phyloP scores from a whole-genome alignment of 2,329 filamentous ascomycete genomes.

The Dactylellina sp. region DNA sequence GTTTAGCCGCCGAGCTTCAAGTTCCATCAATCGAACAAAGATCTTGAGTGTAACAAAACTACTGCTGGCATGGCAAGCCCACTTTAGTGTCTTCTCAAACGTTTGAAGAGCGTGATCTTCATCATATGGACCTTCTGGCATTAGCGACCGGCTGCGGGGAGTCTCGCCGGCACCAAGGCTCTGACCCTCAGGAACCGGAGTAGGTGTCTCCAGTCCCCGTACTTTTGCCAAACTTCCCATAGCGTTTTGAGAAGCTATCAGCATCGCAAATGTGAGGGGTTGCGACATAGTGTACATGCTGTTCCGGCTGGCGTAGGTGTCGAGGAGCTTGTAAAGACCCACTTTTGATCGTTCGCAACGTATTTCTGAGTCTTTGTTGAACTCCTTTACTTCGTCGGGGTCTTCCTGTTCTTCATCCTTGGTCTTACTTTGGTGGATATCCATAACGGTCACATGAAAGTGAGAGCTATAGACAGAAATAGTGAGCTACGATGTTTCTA shows the following conservation, averaged over 20 bases:
- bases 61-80: slow-evolving; percentile 35
- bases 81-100: slow-evolving; percentile 48
- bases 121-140: slow-evolving; percentile 31
- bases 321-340: slow-evolving; percentile 33
- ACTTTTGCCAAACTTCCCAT: slow-evolving; percentile 34
- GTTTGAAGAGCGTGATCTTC: slow-evolving; percentile 38
- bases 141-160: slow-evolving; percentile 1
- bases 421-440: slow-evolving; percentile 43
- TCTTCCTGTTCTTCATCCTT: slow-evolving; percentile 38
- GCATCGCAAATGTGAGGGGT: slow-evolving; percentile 34
- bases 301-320: slow-evolving; percentile 30
- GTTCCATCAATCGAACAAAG: slow-evolving; percentile 42
- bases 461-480: slow-evolving; percentile 8
- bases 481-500: neutral
- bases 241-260: slow-evolving; percentile 43
- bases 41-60: slow-evolving; percentile 50
- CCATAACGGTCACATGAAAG: slow-evolving; percentile 24
- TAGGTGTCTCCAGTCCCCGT: slow-evolving; percentile 24
- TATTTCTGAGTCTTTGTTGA: slow-evolving; percentile 34
- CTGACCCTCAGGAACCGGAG: slow-evolving; percentile 26
- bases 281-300: slow-evolving; percentile 49
- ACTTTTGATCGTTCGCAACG: slow-evolving; percentile 37
- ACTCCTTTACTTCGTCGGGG: slow-evolving; percentile 15
- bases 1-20: slow-evolving; percentile 40
- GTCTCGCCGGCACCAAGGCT: neutral